phyloP scores from a whole-genome alignment of 23 red algal species.

The Gracilariopsis chorda region DNA sequence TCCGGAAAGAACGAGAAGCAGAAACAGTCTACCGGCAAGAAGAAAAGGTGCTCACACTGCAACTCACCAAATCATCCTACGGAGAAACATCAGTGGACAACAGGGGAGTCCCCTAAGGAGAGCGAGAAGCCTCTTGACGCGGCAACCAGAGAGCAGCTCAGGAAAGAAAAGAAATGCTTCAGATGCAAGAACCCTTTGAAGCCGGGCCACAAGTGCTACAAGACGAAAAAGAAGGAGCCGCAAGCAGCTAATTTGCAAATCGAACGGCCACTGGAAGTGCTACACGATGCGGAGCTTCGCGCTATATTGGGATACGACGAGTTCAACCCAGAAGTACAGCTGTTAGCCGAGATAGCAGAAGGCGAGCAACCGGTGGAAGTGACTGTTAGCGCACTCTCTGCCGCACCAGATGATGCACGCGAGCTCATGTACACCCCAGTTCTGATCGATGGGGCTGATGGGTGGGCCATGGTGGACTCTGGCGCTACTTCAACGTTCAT shows the following conservation, averaged over 20 bases:
- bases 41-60: background rate
- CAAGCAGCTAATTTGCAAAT: background rate
- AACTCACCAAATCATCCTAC: background rate
- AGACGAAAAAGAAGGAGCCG: background rate
- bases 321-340: too few species aligned
- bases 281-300: too few species aligned
- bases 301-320: too few species aligned
- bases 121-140: background rate
- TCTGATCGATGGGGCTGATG: too few species aligned
- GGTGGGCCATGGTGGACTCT: too few species aligned
- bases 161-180: background rate
- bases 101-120: background rate
- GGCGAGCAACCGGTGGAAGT: too few species aligned
- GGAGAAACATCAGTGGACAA: background rate
- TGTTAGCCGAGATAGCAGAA: too few species aligned
- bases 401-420: too few species aligned
- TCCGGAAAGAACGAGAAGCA: background rate
- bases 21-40: background rate
- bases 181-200: background rate
- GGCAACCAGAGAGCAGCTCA: background rate
- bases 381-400: too few species aligned
- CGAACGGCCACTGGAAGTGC: too few species aligned
- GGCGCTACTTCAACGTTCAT: too few species aligned
- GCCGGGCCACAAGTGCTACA: background rate
- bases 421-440: too few species aligned